phyloP scores from a whole-genome alignment of 2,329 filamentous ascomycete species.

The Didymella exigua region DNA sequence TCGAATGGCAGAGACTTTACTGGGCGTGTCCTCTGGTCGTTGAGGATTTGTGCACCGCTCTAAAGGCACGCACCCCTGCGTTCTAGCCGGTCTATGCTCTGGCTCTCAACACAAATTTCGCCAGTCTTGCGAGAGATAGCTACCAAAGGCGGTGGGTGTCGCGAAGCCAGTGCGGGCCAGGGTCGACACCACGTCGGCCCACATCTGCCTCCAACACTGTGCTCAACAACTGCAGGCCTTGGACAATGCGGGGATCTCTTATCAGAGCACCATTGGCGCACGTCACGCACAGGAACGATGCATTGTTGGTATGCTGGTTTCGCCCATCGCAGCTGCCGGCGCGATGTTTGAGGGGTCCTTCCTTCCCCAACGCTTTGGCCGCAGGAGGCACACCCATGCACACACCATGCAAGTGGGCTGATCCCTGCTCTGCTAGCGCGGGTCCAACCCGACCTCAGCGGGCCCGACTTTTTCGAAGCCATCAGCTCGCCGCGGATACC shows the following conservation, averaged over 20 bases:
- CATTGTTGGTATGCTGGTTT: background rate
- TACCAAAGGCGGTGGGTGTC: conserved; percentile 25
- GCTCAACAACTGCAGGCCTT: conserved; percentile 16
- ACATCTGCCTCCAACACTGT: conserved; percentile 6
- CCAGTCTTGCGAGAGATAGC: conserved; percentile 29
- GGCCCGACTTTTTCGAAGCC: conserved; percentile 34
- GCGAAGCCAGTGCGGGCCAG: conserved; percentile 21
- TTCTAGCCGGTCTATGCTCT: conserved; percentile 32
- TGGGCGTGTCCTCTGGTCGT: conserved; percentile 29
- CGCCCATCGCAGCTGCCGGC: conserved; percentile 2
- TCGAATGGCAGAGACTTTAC: conserved; percentile 27
- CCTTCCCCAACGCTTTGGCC: conserved; percentile 18
- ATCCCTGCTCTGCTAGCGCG: conserved; percentile 13
- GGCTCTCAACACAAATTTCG: conserved; percentile 41
- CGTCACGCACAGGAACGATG: conserved; percentile 6
- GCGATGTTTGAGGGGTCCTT: conserved; percentile 11
- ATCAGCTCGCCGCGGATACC: conserved; percentile 26
- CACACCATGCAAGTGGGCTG: background rate
- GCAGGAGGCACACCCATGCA: conserved; percentile 16
- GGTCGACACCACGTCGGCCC: conserved; percentile 12
- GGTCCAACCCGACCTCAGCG: conserved; percentile 17
- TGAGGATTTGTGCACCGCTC: conserved; percentile 41
- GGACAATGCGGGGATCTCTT: conserved; percentile 8
- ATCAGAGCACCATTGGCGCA: conserved; percentile 2
- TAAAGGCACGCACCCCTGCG: conserved; percentile 42